Conservation (phyloP, 1,284 basidiomycete species). For the Pseudozyma pruni region DNA sequence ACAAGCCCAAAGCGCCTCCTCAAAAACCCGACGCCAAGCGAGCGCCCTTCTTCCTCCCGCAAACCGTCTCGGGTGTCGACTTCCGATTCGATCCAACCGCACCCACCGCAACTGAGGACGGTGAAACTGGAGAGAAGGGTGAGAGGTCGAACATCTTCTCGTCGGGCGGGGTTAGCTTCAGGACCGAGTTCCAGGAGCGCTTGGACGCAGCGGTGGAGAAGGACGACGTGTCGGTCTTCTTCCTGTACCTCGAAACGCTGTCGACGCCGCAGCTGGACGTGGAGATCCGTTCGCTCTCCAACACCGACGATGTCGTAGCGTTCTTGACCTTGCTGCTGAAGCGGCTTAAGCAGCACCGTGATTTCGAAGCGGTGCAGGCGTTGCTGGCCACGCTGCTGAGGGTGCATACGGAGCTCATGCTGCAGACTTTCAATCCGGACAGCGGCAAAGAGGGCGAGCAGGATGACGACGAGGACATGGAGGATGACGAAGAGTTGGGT, state of each 20-base stretch:
- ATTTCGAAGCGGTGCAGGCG: slow-evolving; percentile 95
- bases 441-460: slow-evolving; percentile 80
- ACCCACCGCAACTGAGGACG: not conserved
- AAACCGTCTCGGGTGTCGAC: slow-evolving; percentile 42
- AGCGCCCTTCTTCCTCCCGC: slow-evolving; percentile 93
- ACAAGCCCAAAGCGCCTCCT: slow-evolving; percentile 94
- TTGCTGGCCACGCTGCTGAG: slow-evolving; percentile 84
- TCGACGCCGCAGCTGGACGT: slow-evolving; percentile 90
- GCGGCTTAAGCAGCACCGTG: slow-evolving; percentile 80
- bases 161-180: slow-evolving; percentile 41
- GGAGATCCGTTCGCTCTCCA: slow-evolving; percentile 82
- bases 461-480: slow-evolving; percentile 20
- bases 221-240: slow-evolving; percentile 72
- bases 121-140: not conserved
- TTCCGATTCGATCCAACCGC: slow-evolving; percentile 42
- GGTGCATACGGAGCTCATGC: slow-evolving; percentile 78
- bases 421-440: slow-evolving; percentile 27
- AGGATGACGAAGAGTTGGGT: slow-evolving; percentile 14
- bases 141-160: slow-evolving; percentile 40
- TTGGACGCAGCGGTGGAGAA: slow-evolving; percentile 41
- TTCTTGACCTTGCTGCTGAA: slow-evolving; percentile 81
- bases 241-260: slow-evolving; percentile 84
- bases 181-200: slow-evolving; percentile 54
- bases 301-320: slow-evolving; percentile 74
- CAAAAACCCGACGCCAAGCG: slow-evolving; percentile 83